Evolutionary conservation across 2,329 filamentous ascomycete species (phyloP), one percentile per base, ranked within the genome.

Genomic region (Calonectria multiphialidica): DNA sequence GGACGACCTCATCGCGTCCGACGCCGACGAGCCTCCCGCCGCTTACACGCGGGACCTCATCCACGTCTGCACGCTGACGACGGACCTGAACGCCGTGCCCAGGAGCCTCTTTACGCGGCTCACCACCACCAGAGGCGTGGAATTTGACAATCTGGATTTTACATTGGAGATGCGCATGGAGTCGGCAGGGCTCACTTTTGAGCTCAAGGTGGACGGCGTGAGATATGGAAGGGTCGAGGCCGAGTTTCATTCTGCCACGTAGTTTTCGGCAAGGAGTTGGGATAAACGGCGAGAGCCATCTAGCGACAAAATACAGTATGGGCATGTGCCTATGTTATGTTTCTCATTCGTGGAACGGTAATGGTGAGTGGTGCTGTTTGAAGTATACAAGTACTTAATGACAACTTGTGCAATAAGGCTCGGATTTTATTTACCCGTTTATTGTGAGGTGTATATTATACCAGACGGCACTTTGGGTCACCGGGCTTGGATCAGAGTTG

Each of bases 151-250:
- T 75, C 85, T 96, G 35, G 93, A 96, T 80, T 96, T 96, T 72
- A 94, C 93, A 13, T 89, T 96, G 7, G 93, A 95, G 84, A 95
- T 96, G 93, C 92, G 93, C 76, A 93, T 96, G 50, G 92, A 95
- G 80, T 94, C 92, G 77, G 94, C 94, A 0, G 93, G 93, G 1
- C 78, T 96, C 70, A 90, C 93, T 2, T 96, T 96, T 82, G 93
- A 96, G 83, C 83, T 96, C 66, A 93, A 94, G 83, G 93, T 96
- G 15, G 93, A 95, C 79, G 93, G 93, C 0, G 91, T 94, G 18
- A 87, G 93, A 74, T 96, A 96, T 82, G 94, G 94, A 10, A 88
- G 91, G 72, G 94, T 96, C 1, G 92, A 94, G 80, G 93, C 93
- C 0, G 93, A 95, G 75, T 96, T 96, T 82, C 92, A 95, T 80